A percentile compares a stretch with the other conserved stretches of the same genome.
These are phyloP conservation scores for Phaeosphaeria sp. DNA, from an alignment of 2,329 filamentous ascomycete species.

Conservation along the genomic window DNA sequence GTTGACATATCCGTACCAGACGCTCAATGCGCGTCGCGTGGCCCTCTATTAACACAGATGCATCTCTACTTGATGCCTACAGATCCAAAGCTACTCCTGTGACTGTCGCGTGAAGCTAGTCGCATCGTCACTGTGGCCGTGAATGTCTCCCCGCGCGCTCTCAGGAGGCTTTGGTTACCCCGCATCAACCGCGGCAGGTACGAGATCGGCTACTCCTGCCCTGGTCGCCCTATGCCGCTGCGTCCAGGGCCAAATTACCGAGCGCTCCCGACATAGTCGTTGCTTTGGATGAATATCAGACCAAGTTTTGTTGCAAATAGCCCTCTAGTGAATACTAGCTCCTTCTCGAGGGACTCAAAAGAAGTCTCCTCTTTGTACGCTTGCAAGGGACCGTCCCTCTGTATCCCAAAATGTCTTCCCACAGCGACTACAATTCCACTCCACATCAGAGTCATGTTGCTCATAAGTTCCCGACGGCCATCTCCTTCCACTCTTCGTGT, in stretches of 20 bases:
- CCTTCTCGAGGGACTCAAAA: too few relatives aligned
- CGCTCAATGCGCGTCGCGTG: background rate
- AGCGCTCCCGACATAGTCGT: background rate
- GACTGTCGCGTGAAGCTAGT: background rate
- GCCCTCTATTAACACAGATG: background rate
- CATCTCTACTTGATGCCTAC: background rate
- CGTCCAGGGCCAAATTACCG: background rate
- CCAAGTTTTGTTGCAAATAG: too few relatives aligned
- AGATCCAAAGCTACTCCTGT: background rate
- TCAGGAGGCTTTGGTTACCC: slow-evolving; percentile 12
- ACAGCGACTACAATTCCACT: background rate
- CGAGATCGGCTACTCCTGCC: slow-evolving; percentile 9
- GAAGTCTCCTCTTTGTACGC: too few relatives aligned
- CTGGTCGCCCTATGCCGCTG: slow-evolving; percentile 1
- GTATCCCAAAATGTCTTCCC: background rate
- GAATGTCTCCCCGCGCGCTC: background rate
- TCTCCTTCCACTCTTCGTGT: background rate
- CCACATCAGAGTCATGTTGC: background rate
- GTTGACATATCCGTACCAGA: slow-evolving; percentile 12
- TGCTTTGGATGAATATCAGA: too few relatives aligned
- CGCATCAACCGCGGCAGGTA: slow-evolving; percentile 12
- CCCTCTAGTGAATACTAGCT: too few relatives aligned
- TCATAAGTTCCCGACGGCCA: background rate
- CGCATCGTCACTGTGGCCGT: background rate
- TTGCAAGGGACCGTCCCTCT: background rate